phyloP scores from a whole-genome alignment of 306 rosid species.

The Dalbergia oliveri region DNA sequence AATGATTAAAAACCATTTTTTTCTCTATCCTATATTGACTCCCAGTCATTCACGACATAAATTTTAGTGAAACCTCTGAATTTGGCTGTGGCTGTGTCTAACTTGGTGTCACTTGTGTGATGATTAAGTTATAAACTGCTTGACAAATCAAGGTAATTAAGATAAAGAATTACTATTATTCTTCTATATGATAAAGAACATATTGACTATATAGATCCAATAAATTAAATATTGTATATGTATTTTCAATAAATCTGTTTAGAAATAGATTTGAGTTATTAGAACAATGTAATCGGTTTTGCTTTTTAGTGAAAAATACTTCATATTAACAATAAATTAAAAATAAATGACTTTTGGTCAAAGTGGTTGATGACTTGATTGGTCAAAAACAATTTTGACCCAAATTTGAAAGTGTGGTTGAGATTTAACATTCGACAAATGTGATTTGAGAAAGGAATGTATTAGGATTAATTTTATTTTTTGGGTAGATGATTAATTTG shows the following conservation, averaged over 20 bases:
- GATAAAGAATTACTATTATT: no score
- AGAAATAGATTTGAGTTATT: background rate
- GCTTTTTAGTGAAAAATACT: background rate
- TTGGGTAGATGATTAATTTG: no score
- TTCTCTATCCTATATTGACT: background rate
- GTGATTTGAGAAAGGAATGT: background rate
- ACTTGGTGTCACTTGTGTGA: no score
- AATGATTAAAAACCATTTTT: background rate
- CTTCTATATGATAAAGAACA: no score
- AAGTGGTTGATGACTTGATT: conserved; percentile 3
- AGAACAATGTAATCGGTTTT: background rate
- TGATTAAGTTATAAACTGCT: no score
- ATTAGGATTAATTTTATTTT: no score
- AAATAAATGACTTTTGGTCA: background rate
- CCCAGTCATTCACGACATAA: background rate
- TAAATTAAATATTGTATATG: no score
- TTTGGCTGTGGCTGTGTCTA: background rate
- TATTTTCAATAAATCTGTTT: no score
- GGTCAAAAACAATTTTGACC: background rate
- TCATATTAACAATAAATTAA: no score
- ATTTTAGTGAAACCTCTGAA: no score
- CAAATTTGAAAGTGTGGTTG: background rate
- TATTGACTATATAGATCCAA: no score
- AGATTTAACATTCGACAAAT: background rate
- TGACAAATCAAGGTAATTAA: no score